A percentile compares a stretch with the other conserved stretches of the same genome.
These are phyloP conservation scores for Senna tora DNA, from an alignment of 306 rosid genomes.

Conservation along the genomic window DNA sequence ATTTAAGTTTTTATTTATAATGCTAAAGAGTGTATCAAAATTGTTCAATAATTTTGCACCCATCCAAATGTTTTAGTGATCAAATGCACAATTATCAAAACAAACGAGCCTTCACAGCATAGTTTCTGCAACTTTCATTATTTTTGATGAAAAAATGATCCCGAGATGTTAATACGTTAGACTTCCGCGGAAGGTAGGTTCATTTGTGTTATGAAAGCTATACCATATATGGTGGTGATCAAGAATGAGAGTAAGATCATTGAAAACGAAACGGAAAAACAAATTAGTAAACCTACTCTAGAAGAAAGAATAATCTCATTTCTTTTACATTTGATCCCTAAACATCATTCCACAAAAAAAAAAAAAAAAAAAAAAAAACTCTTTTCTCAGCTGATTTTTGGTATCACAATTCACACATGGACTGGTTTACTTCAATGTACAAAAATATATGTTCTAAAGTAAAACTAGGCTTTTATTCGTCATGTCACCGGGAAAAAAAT, in stretches of 20 bases:
- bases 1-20: neutral
- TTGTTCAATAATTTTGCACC: neutral
- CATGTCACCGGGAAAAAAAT: neutral
- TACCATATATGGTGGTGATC: neutral
- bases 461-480: slow-evolving; percentile 33
- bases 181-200: neutral
- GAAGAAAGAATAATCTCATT: neutral
- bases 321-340: slow-evolving; percentile 18
- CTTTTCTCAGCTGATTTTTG: slow-evolving; percentile 19
- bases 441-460: slow-evolving; percentile 13
- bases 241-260: neutral
- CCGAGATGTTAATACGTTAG: neutral
- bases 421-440: slow-evolving; percentile 35
- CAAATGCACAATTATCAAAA: neutral
- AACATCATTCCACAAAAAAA: slow-evolving; percentile 18
- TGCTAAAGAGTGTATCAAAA: neutral
- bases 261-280: neutral
- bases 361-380: slow-evolving; percentile 20
- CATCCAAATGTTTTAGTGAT: neutral
- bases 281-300: slow-evolving; percentile 18
- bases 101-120: too few species aligned
- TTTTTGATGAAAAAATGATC: neutral
- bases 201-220: slow-evolving; percentile 2
- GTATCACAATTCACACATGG: neutral
- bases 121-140: slow-evolving; percentile 2